Evolutionary conservation across 805 yeast genomes (phyloP), one percentile per base, ranked within the genome.

Genomic region (Henningerozyma blattae): DNA sequence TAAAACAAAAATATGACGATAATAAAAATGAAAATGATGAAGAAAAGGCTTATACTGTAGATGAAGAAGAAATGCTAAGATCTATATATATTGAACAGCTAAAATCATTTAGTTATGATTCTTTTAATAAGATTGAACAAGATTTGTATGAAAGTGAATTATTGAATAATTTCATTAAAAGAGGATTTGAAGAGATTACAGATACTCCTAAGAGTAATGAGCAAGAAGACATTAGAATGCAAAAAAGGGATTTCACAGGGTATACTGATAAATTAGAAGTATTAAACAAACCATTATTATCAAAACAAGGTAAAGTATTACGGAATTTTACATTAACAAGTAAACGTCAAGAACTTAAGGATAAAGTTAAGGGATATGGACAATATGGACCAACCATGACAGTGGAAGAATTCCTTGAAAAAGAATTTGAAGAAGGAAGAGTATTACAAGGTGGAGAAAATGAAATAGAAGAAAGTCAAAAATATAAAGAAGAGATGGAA

Each of bases 331-430:
- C 89, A 0, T 67, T 89, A 14, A 72, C 75, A 12, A 62, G 77
- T 8, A 59, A 67, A 28, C 67, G 73, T 38, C 73, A 72, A 25
- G 72, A 77, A 30, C 43, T 84, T 14, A 63, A 68, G 37, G 60
- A 65, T 22, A 72, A 77, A 46, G 95, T 87, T 0, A 75, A 72
- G 45, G 95, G 96, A 1, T 84, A 93, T 2, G 98, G 96, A 1
- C 96, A 91, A 57, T 75, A 69, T 18, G 65, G 89, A 19, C 98
- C 98, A 2, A 84, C 96, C 0, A 84, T 91, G 91, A 65, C 94
- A 0, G 86, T 91, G 0, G 98, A 91, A 43, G 96, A 91, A 46
- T 77, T 81, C 40, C 62, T 91, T 34, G 94, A 86, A 31, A 75
- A 84, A 45, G 98, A 91, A 52, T 63, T 82, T 41, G 75, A 76